Evolutionary conservation across 192 early-diverging fungal species (phyloP).

Genomic region (Coemansia sp.): DNA sequence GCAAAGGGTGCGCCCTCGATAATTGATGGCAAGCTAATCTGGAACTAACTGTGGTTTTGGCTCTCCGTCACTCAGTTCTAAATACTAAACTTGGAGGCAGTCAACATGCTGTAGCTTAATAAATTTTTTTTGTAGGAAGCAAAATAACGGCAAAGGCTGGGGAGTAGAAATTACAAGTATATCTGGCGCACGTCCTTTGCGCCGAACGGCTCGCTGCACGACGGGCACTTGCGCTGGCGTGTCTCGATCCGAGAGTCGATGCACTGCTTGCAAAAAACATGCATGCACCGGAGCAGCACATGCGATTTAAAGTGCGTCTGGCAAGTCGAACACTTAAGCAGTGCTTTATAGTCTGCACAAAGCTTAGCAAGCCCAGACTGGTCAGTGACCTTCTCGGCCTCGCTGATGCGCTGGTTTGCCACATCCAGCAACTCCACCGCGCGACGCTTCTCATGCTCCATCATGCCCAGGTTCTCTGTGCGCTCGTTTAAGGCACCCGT

Average conservation of each 20-base stretch:
- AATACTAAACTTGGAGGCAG: no score
- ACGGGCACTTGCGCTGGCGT: slow-evolving; percentile 91
- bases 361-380: slow-evolving; percentile 53
- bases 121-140: neutral
- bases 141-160: neutral
- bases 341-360: slow-evolving; percentile 63
- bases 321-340: slow-evolving; percentile 91
- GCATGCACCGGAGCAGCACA: slow-evolving; percentile 85
- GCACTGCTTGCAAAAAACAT: slow-evolving; percentile 93
- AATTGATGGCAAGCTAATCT: slow-evolving; percentile 42
- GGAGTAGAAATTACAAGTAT: slow-evolving; percentile 60
- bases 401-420: slow-evolving; percentile 61
- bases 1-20: slow-evolving; percentile 14
- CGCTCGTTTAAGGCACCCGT: slow-evolving; percentile 65
- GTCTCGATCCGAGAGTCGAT: slow-evolving; percentile 82
- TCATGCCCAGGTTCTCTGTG: slow-evolving; percentile 59
- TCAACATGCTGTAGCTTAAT: neutral
- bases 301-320: slow-evolving; percentile 82
- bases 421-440: slow-evolving; percentile 69
- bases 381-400: slow-evolving; percentile 56
- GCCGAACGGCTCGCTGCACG: slow-evolving; percentile 83
- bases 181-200: slow-evolving; percentile 76
- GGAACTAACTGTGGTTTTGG: slow-evolving; percentile 15
- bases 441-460: slow-evolving; percentile 59
- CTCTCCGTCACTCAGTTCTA: neutral